These are phyloP conservation scores for Decorospora gaudefroyi DNA, from an alignment of 2,329 filamentous ascomycete genomes.

Conservation along the genomic window DNA sequence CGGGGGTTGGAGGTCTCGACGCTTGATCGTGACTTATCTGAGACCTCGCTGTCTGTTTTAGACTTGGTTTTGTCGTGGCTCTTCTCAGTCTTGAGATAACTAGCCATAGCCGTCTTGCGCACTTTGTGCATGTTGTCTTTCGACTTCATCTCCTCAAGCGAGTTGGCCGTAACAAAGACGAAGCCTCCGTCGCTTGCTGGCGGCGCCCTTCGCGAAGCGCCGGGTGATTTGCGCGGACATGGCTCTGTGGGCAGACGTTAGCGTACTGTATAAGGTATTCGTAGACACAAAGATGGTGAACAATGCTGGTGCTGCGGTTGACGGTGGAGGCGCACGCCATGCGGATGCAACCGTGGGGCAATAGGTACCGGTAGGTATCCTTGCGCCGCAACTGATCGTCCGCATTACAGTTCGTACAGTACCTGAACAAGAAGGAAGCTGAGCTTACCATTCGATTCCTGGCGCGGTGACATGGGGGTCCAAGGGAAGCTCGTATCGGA, in stretches of 20 bases:
- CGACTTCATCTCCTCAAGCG: slow-evolving; percentile 40
- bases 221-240: slow-evolving; percentile 17
- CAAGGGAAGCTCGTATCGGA: slow-evolving; percentile 30
- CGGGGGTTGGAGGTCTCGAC: slow-evolving; percentile 15
- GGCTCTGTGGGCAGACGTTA: slow-evolving; percentile 14
- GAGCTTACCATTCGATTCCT: slow-evolving; percentile 32
- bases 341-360: slow-evolving; percentile 1
- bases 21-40: slow-evolving; percentile 21
- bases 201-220: slow-evolving; percentile 13
- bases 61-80: slow-evolving; percentile 13
- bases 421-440: slow-evolving; percentile 15
- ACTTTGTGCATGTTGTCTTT: slow-evolving; percentile 41
- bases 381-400: no score
- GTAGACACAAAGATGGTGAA: neutral
- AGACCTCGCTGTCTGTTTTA: slow-evolving; percentile 26
- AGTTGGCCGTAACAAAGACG: slow-evolving; percentile 42
- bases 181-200: slow-evolving; percentile 19
- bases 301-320: neutral
- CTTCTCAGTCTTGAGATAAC: slow-evolving; percentile 34
- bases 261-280: neutral
- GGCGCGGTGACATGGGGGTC: slow-evolving; percentile 30
- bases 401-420: slow-evolving; percentile 4
- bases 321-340: slow-evolving; percentile 1
- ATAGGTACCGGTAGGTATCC: no score
- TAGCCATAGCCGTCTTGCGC: slow-evolving; percentile 45